Evolutionary conservation across 352 stramenopile species (phyloP).

Genomic region (Globisporangium nagaii): DNA sequence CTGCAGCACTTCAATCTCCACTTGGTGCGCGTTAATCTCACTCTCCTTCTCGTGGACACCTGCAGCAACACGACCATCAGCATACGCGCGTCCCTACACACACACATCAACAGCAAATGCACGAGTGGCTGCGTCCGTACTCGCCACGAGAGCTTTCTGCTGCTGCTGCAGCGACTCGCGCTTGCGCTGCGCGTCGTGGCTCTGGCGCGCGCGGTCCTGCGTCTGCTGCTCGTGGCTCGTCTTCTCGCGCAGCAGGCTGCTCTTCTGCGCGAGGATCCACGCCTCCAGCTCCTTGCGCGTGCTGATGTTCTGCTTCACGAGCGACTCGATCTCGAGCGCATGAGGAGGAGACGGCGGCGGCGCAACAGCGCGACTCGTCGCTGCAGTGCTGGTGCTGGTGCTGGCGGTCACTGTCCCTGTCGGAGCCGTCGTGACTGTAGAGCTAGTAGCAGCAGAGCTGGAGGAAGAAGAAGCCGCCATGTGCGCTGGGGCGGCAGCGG

Average conservation of each 20-base stretch:
- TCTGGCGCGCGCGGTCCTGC: slow-evolving; percentile 29
- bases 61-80: too few species aligned
- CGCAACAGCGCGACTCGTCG: too few species aligned
- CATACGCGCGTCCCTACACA: too few species aligned
- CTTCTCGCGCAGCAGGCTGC: slow-evolving; percentile 32
- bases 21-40: slow-evolving; percentile 42
- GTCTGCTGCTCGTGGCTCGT: slow-evolving; percentile 34
- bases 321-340: slow-evolving; percentile 32
- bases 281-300: slow-evolving; percentile 36
- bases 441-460: not conserved
- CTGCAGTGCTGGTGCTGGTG: too few species aligned
- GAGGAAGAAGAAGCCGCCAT: not conserved
- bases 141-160: slow-evolving; percentile 27
- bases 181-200: slow-evolving; percentile 32
- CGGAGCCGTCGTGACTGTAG: too few species aligned
- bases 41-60: slow-evolving; percentile 37
- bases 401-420: too few species aligned
- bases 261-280: slow-evolving; percentile 42
- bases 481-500: not conserved
- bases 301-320: slow-evolving; percentile 38
- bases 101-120: too few species aligned
- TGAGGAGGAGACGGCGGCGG: not conserved
- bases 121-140: slow-evolving; percentile 10
- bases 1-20: slow-evolving; percentile 70
- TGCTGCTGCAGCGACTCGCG: slow-evolving; percentile 40